Evolutionary conservation across 495 filamentous ascomycete species (phyloP).

Genomic region (Niebla homalea): DNA sequence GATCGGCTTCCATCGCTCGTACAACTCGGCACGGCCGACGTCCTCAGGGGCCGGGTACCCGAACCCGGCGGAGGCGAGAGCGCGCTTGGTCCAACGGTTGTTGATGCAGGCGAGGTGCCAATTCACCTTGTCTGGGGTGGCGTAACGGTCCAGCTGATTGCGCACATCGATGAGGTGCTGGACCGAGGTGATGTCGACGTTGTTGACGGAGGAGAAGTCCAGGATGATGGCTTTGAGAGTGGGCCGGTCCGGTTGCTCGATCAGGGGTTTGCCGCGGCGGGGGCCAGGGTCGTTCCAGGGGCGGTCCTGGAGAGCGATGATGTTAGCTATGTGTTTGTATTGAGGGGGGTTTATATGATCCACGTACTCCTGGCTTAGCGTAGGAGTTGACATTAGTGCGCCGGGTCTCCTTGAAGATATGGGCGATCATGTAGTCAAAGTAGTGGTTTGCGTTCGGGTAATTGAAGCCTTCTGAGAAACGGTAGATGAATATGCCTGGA

Average conservation of each 20-base stretch:
- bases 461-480: constrained; percentile 93
- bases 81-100: constrained; percentile 96
- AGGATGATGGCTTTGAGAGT: constrained; percentile 86
- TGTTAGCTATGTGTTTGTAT: constrained; percentile 1
- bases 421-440: constrained; percentile 61
- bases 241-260: constrained; percentile 44
- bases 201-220: constrained; percentile 91
- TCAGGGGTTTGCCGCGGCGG: constrained; percentile 38
- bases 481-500: constrained; percentile 94
- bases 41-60: constrained; percentile 57
- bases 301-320: constrained; percentile 40
- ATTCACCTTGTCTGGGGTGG: constrained; percentile 71
- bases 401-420: constrained; percentile 65
- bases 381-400: constrained; percentile 58
- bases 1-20: constrained; percentile 83
- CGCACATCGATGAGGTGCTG: constrained; percentile 95
- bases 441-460: constrained; percentile 92
- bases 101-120: constrained; percentile 94
- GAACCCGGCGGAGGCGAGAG: constrained; percentile 82
- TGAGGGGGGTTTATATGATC: not conserved
- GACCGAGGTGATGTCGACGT: constrained; percentile 86
- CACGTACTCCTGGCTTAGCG: constrained; percentile 41
- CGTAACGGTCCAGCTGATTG: constrained; percentile 88
- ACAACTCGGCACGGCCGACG: constrained; percentile 31
- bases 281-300: constrained; percentile 95